These are phyloP conservation scores for Clonostachys solani DNA, from an alignment of 2,329 filamentous ascomycete species.

Conservation along the genomic window DNA sequence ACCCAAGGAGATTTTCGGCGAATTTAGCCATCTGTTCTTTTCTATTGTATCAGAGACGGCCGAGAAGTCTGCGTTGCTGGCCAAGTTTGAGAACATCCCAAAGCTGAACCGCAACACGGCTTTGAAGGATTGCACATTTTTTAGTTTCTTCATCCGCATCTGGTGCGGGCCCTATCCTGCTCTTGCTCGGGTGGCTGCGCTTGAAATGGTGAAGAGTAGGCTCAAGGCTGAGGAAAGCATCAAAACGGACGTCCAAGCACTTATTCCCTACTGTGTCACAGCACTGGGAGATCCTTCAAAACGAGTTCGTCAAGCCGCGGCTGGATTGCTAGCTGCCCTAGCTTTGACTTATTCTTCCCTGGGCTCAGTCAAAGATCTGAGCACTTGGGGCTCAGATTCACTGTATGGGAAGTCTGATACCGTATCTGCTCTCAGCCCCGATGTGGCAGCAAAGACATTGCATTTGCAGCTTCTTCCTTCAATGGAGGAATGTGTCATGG, in stretches of 20 bases:
- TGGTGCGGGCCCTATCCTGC: conserved; percentile 71
- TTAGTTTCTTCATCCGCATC: conserved; percentile 72
- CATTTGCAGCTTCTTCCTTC: conserved; percentile 66
- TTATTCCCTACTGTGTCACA: conserved; percentile 77
- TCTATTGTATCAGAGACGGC: conserved; percentile 41
- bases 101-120: conserved; percentile 51
- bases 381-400: conserved; percentile 54
- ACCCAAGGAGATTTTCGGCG: conserved; percentile 48
- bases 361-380: conserved; percentile 28
- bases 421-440: conserved; percentile 3
- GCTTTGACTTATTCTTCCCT: conserved; percentile 38
- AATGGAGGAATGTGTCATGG: conserved; percentile 82
- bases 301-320: conserved; percentile 71
- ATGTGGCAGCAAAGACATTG: conserved; percentile 28
- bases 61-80: conserved; percentile 30
- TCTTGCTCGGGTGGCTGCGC: conserved; percentile 62
- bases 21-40: conserved; percentile 56
- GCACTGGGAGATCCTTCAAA: conserved; percentile 73
- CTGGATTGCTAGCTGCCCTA: conserved; percentile 58
- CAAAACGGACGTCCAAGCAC: conserved; percentile 65
- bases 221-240: conserved; percentile 45
- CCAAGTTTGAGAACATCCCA: conserved; percentile 48
- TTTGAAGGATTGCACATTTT: conserved; percentile 59
- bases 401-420: conserved; percentile 57
- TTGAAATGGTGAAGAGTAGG: conserved; percentile 58